Evolutionary conservation across 257 asterid genomes (phyloP), one percentile per base, ranked within the genome.

Genomic region (Plantago major): DNA sequence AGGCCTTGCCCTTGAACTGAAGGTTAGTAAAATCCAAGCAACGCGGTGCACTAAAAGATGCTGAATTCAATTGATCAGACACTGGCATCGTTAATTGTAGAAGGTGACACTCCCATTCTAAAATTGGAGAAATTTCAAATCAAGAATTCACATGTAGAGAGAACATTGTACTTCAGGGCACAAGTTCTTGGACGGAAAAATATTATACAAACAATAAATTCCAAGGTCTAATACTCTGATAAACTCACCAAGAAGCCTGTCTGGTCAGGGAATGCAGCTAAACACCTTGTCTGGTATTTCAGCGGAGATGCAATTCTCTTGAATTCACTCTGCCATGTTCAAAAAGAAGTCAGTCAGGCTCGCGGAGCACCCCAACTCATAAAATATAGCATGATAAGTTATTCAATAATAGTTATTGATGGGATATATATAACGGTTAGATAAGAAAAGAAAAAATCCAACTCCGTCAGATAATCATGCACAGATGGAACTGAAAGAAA

Each of bases 201-300:
- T 1, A 45, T 48, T 46, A 57, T 54, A 61, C 56, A 60, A 1
- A 7, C 70, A 50, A 69, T 12, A 42, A 58, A 26, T 54, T 65
- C 38, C 67, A 59, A 19, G 50, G 60, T n/a, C n/a, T n/a, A n/a
- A n/a, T n/a, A n/a, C n/a, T 53, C 38, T 19, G 46, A 55, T 55
- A 51, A 73, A 78, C 94, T 78, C 74, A 93, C 97, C 73, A 93
- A 72, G 80, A 89, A 93, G 49, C 99, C 99, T 80, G 89, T 96
- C 75, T 93, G 89, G 74, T 93, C 95, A 50, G 99, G 99, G 73
- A 93, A 93, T 63, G 99, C 95, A 63, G 99, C 99, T 57, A 93
- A 63, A 71, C 97, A 93, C 76, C 99, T 82, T 37, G 99, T 93
- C 75, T 93, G 99, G 82, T 89, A 85, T 88, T 89, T 89, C 69